Conservation (phyloP, 805 yeast species). For the Ogataea angusta region DNA sequence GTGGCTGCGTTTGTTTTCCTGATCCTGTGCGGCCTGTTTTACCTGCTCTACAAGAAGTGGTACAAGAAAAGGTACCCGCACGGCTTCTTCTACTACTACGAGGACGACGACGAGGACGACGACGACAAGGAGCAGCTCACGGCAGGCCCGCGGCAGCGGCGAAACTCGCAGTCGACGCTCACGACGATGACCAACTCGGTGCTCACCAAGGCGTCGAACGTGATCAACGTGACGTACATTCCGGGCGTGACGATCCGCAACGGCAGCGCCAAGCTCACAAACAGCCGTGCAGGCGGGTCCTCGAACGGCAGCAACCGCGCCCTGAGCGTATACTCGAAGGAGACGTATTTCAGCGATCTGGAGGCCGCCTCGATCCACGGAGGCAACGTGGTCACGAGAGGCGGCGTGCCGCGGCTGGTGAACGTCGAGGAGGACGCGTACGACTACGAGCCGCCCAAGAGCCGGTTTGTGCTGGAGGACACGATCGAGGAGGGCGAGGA, state of each 20-base stretch:
- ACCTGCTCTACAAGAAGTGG: slow-evolving; percentile 42
- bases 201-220: slow-evolving; percentile 77
- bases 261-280: slow-evolving; percentile 23
- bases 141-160: slow-evolving; percentile 19
- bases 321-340: slow-evolving; percentile 30
- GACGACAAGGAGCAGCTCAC: slow-evolving; percentile 19
- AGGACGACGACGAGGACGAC: slow-evolving; percentile 27
- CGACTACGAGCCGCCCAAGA: slow-evolving; percentile 23
- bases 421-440: slow-evolving; percentile 27
- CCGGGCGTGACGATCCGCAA: slow-evolving; percentile 84
- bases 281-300: slow-evolving; percentile 14
- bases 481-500: slow-evolving; percentile 22
- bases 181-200: slow-evolving; percentile 55
- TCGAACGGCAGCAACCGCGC: slow-evolving; percentile 22
- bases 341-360: slow-evolving; percentile 32
- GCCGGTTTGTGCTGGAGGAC: slow-evolving; percentile 18
- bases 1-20: slow-evolving; percentile 57
- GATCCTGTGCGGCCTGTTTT: slow-evolving; percentile 35
- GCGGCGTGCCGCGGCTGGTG: slow-evolving; percentile 27
- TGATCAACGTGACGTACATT: slow-evolving; percentile 87
- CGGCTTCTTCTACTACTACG: slow-evolving; percentile 30
- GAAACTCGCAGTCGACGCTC: slow-evolving; percentile 27
- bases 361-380: slow-evolving; percentile 34
- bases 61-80: slow-evolving; percentile 35
- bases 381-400: slow-evolving; percentile 30